Percentiles rank a stretch among this genome's conserved stretches.
Evolutionary conservation across 2,329 filamentous ascomycete genomes (phyloP).

Genomic region (Lachnellula cervina): DNA sequence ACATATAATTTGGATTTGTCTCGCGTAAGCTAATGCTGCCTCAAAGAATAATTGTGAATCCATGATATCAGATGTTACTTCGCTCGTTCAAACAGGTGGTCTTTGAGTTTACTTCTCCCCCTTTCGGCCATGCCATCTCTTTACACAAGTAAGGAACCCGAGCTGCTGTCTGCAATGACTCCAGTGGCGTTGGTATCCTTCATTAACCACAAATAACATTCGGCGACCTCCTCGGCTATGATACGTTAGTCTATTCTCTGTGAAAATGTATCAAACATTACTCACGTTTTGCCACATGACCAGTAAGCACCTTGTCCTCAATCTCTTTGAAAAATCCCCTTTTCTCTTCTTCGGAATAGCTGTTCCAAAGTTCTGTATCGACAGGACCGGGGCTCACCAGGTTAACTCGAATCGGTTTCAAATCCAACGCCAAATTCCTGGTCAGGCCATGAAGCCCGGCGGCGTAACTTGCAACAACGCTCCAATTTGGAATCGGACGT

Average conservation of each 20-base stretch:
- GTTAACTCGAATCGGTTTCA: slow-evolving; percentile 61
- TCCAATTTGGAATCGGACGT: slow-evolving; percentile 35
- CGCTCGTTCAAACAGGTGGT: too few species aligned
- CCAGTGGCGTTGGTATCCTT: slow-evolving; percentile 38
- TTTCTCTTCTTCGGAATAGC: slow-evolving; percentile 33
- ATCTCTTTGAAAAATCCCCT: slow-evolving; percentile 25
- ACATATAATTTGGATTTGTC: too few species aligned
- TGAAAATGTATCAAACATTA: not conserved
- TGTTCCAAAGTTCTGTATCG: slow-evolving; percentile 43
- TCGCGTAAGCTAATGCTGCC: too few species aligned
- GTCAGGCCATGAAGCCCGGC: slow-evolving; percentile 49
- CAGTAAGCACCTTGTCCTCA: slow-evolving; percentile 11
- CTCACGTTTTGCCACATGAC: slow-evolving; percentile 17
- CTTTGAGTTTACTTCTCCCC: too few species aligned
- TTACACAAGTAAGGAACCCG: slow-evolving; percentile 14
- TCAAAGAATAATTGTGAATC: too few species aligned
- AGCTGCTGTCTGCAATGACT: slow-evolving; percentile 18
- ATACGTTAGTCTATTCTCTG: not conserved
- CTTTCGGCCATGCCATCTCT: not conserved
- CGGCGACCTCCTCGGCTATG: slow-evolving; percentile 37
- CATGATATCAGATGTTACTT: too few species aligned
- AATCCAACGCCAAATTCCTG: slow-evolving; percentile 54
- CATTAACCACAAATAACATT: slow-evolving; percentile 41
- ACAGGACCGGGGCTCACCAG: slow-evolving; percentile 52
- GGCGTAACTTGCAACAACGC: slow-evolving; percentile 42